Evolutionary conservation across 225 moss, liverwort and hornwort species (phyloP).

Genomic region (Pleurozium schreberi): DNA sequence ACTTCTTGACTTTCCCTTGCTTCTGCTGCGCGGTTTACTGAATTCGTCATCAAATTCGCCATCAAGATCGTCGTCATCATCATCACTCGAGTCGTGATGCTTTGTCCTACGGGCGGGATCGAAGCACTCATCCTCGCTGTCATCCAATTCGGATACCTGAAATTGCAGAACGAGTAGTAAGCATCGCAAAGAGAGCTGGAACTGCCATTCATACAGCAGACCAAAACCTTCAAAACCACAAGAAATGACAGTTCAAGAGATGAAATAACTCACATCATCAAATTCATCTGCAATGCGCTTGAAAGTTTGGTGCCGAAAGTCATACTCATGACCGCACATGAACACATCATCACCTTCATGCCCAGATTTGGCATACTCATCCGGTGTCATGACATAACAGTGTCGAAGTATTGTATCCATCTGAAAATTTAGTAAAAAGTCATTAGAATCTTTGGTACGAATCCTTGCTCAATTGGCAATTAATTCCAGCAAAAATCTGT

Average conservation of each 20-base stretch:
- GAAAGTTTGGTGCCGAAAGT: constrained; percentile 75
- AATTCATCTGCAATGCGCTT: constrained; percentile 79
- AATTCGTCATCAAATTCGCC: constrained; percentile 5
- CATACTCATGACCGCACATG: constrained; percentile 82
- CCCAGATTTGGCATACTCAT: constrained; percentile 51
- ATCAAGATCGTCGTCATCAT: constrained; percentile 21
- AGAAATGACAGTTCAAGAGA: background rate
- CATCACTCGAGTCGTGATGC: constrained; percentile 7
- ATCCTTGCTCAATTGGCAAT: background rate
- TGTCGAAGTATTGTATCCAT: constrained; percentile 67
- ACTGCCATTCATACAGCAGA: background rate
- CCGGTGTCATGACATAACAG: constrained; percentile 73
- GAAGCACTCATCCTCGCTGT: constrained; percentile 60
- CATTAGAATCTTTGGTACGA: background rate
- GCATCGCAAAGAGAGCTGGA: background rate
- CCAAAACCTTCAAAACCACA: background rate
- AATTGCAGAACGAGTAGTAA: background rate
- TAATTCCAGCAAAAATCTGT: background rate
- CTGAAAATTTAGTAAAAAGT: constrained; percentile 15
- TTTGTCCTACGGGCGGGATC: constrained; percentile 38
- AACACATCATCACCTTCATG: constrained; percentile 91
- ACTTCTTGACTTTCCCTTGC: constrained; percentile 16
- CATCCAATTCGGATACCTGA: constrained; percentile 48
- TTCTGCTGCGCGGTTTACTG: constrained; percentile 13
- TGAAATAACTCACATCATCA: constrained; percentile 40